Base-by-base conservation (phyloP, 192 early-diverging fungal genomes). In the Spizellomyces sp. region DNA sequence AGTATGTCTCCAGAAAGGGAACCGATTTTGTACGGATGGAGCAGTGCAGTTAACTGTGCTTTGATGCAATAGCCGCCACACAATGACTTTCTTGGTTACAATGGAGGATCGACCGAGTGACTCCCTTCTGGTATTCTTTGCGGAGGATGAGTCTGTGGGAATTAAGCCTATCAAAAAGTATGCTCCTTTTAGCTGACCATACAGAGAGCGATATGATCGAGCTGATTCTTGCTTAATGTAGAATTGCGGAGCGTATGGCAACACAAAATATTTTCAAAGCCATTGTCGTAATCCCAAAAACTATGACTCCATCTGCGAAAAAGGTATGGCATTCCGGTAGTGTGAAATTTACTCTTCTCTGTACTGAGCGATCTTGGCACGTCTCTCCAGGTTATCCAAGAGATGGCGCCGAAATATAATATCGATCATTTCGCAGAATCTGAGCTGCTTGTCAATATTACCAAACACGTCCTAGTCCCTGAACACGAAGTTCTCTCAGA, bases 391-490 rank as follows among this genome's bases (percentile, higher is more conserved):
- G 89, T 89, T 19, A 84, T 93, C 48, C 84, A 86, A 72, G 82
- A 85, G 57, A 79, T 92, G 79, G 80, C 84, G 6, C 78, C 84
- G 10, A 91, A 88, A 73, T 92, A 90, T 79, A 75, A 80, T 8
- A 69, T 99, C 43, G 94, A 97, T 58, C 83, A 91, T 8, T 99
- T 99, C 73, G 80, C 90, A 57, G 98, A 99, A 80, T 78, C 88
- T 46, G 95, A 98, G 76, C 78, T 99, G 45, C 77, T 99, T 22
- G 95, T 99, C 63, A 99, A 99, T 78, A 99, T 99, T 66, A 99
- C 98, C 44, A 83, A 94, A 64, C 98, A 99, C 71, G 86, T 88
- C 52, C 82, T 99, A 43, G 98, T 99, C n/a, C 98, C 98, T 4
- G 87, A 91, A 71, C 98, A 99, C 79, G 88, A 89, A 69, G 89